Evolutionary conservation across 169 alveolate genomes (phyloP).

Genomic region (Plasmodium inui): DNA sequence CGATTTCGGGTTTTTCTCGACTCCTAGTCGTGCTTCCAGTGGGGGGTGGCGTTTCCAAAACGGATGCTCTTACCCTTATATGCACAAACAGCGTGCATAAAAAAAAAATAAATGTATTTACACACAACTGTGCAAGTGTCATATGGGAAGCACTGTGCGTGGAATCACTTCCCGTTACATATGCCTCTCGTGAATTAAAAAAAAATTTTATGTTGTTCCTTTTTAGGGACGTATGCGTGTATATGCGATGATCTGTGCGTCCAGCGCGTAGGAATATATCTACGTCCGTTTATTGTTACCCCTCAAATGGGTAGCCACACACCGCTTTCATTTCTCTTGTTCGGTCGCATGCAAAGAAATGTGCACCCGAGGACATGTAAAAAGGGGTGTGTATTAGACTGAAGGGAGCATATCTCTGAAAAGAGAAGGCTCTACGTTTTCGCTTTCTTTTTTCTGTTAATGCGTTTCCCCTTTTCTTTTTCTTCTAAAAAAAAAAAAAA

Average conservation of each 20-base stretch:
- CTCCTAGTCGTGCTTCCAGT: neutral
- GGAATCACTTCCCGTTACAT: neutral
- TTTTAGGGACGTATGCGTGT: neutral
- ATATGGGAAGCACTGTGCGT: neutral
- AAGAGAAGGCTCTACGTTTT: neutral
- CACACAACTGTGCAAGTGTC: neutral
- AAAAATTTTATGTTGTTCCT: neutral
- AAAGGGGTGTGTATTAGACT: neutral
- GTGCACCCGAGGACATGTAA: neutral
- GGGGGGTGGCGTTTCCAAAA: neutral
- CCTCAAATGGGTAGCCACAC: neutral
- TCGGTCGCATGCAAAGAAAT: neutral
- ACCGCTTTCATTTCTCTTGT: neutral
- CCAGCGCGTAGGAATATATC: neutral
- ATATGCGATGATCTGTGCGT: neutral
- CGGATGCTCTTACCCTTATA: constrained; percentile 9
- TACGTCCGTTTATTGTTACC: neutral
- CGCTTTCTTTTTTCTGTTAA: neutral
- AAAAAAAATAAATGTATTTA: neutral
- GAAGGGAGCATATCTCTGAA: neutral
- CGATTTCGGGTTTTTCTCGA: neutral
- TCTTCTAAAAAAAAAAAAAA: too few relatives aligned
- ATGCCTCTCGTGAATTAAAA: neutral
- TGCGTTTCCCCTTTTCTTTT: neutral
- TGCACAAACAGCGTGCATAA: neutral